phyloP scores from a whole-genome alignment of 2,329 filamentous ascomycete species.

The Verticillium dahliae region DNA sequence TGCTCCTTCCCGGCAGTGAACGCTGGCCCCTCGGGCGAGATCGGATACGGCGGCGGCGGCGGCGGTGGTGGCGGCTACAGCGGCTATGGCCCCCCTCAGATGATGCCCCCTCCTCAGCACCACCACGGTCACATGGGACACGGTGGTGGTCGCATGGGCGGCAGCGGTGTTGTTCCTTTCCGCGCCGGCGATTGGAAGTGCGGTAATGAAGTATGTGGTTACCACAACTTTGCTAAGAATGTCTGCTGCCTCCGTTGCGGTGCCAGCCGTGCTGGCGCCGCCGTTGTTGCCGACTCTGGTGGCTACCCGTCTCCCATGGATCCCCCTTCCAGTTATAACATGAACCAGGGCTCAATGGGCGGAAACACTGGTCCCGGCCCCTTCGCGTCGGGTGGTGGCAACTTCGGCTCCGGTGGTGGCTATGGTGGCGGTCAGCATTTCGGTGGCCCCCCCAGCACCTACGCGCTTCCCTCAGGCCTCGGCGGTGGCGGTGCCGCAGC shows the following conservation, averaged over 20 bases:
- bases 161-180: constrained; percentile 87
- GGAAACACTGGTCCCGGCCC: constrained; percentile 73
- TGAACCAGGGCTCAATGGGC: constrained; percentile 82
- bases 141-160: constrained; percentile 65
- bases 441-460: constrained; percentile 80
- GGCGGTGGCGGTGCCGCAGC: constrained; percentile 69
- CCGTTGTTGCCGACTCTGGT: constrained; percentile 88
- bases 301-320: constrained; percentile 90
- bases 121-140: constrained; percentile 47
- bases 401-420: constrained; percentile 53
- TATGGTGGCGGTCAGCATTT: constrained; percentile 56
- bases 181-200: constrained; percentile 99
- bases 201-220: constrained; percentile 91
- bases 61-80: constrained; percentile 53
- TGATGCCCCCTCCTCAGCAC: constrained; percentile 74
- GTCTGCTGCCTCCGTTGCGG: constrained; percentile 95
- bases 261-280: constrained; percentile 86
- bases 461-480: constrained; percentile 80
- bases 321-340: constrained; percentile 71
- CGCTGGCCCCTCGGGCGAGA: constrained; percentile 63
- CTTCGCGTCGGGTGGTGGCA: constrained; percentile 58
- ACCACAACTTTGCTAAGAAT: constrained; percentile 99
- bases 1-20: constrained; percentile 97
- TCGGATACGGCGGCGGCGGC: constrained; percentile 45
- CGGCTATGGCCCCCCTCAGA: constrained; percentile 55